These are phyloP conservation scores for Exophiala spinifera DNA, from an alignment of 2,329 filamentous ascomycete genomes.

Conservation along the genomic window DNA sequence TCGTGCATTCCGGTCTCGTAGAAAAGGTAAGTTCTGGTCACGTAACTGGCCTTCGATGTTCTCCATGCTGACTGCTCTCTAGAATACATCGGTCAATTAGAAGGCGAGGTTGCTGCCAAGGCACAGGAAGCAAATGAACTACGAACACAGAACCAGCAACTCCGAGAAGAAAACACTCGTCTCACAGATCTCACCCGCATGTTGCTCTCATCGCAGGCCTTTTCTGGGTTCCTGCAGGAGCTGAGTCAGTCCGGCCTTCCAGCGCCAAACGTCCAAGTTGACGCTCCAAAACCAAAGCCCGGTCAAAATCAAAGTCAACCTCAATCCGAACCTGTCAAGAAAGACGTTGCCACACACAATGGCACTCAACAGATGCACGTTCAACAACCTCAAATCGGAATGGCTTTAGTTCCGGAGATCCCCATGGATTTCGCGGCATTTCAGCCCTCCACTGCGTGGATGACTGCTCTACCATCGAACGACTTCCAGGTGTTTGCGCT, in stretches of 20 bases:
- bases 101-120: slow-evolving; percentile 81
- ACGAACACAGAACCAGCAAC: slow-evolving; percentile 72
- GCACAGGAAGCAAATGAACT: slow-evolving; percentile 79
- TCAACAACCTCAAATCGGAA: slow-evolving; percentile 65
- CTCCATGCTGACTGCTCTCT: neutral
- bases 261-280: slow-evolving; percentile 37
- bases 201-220: slow-evolving; percentile 75
- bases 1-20: slow-evolving; percentile 91
- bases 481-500: slow-evolving; percentile 61
- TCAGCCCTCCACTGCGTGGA: slow-evolving; percentile 54
- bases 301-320: slow-evolving; percentile 39
- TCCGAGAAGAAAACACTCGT: slow-evolving; percentile 82
- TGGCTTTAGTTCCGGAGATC: slow-evolving; percentile 81
- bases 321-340: slow-evolving; percentile 48
- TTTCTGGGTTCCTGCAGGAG: slow-evolving; percentile 74
- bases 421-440: slow-evolving; percentile 71
- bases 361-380: slow-evolving; percentile 50
- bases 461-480: slow-evolving; percentile 46
- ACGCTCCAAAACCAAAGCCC: slow-evolving; percentile 36
- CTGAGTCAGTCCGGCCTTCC: slow-evolving; percentile 60
- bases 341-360: slow-evolving; percentile 64
- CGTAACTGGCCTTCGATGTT: too few relatives aligned
- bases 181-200: slow-evolving; percentile 75
- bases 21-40: slow-evolving; percentile 72
- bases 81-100: slow-evolving; percentile 97